Percentiles rank a stretch among this genome's conserved stretches.
Evolutionary conservation across 2,329 filamentous ascomycete species (phyloP).

Genomic region (Clonostachys rhizophaga): DNA sequence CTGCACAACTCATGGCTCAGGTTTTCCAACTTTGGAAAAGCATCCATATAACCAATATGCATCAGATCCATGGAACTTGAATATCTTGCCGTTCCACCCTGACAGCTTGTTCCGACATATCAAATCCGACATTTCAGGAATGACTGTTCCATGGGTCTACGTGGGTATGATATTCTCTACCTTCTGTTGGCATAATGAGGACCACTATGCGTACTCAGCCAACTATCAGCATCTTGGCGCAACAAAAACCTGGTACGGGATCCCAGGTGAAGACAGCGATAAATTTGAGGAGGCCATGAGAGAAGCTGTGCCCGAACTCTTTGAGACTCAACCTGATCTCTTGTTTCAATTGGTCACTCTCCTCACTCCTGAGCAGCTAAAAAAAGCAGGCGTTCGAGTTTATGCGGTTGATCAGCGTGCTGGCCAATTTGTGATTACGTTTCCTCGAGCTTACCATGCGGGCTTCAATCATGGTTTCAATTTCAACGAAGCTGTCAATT

Average conservation of each 20-base stretch:
- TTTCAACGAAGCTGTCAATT: slow-evolving; percentile 98
- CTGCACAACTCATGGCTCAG: slow-evolving; percentile 94
- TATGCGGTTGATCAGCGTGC: slow-evolving; percentile 95
- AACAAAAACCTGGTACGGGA: slow-evolving; percentile 99
- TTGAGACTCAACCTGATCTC: slow-evolving; percentile 94
- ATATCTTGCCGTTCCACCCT: slow-evolving; percentile 81
- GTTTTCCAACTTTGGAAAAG: slow-evolving; percentile 90
- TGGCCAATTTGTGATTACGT: slow-evolving; percentile 94
- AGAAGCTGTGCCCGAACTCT: slow-evolving; percentile 90
- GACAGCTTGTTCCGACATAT: slow-evolving; percentile 96
- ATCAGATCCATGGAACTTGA: slow-evolving; percentile 92
- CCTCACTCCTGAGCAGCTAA: slow-evolving; percentile 85
- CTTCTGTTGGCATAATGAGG: slow-evolving; percentile 99
- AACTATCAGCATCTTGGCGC: slow-evolving; percentile 98
- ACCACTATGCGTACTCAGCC: slow-evolving; percentile 95
- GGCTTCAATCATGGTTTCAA: slow-evolving; percentile 99
- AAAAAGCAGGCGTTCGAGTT: slow-evolving; percentile 87
- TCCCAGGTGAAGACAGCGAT: slow-evolving; percentile 86
- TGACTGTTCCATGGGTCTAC: slow-evolving; percentile 99
- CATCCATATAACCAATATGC: slow-evolving; percentile 84
- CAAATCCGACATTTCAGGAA: slow-evolving; percentile 96
- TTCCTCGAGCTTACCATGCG: slow-evolving; percentile 94
- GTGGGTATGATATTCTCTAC: slow-evolving; percentile 99
- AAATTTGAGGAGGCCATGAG: slow-evolving; percentile 96
- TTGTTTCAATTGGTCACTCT: slow-evolving; percentile 97